A percentile compares a stretch with the other conserved stretches of the same genome.
Evolutionary conservation across 495 filamentous ascomycete species (phyloP).

Genomic region (Pyrenula massariospora): DNA sequence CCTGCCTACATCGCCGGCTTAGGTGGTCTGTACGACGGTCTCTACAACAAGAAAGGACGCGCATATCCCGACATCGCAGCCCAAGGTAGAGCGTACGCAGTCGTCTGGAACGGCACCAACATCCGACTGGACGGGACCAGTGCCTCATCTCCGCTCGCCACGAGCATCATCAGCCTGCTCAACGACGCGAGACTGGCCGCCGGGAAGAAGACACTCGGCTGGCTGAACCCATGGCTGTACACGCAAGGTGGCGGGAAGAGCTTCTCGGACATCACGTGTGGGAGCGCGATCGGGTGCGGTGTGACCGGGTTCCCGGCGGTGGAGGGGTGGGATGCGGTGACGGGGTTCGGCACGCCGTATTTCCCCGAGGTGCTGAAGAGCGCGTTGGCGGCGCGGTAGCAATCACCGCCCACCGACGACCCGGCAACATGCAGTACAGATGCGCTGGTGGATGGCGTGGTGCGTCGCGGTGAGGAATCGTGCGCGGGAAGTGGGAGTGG

Average conservation of each 20-base stretch:
- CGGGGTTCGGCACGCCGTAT: conserved; percentile 43
- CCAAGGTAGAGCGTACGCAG: conserved; percentile 41
- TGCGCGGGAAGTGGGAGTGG: neutral
- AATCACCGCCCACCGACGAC: neutral
- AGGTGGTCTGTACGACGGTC: conserved; percentile 29
- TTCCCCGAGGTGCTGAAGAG: neutral
- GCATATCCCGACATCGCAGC: conserved; percentile 66
- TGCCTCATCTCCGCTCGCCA: conserved; percentile 49
- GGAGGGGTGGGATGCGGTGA: conserved; percentile 50
- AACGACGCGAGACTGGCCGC: conserved; percentile 52
- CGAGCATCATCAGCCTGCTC: conserved; percentile 52
- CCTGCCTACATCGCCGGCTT: conserved; percentile 35
- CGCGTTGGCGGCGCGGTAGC: neutral
- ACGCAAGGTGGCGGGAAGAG: conserved; percentile 15
- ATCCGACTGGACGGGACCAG: conserved; percentile 50
- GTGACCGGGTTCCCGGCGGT: conserved; percentile 18
- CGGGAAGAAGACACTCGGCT: conserved; percentile 50
- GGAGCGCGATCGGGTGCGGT: neutral
- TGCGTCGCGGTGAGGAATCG: neutral
- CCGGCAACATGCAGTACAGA: neutral
- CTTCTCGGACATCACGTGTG: neutral
- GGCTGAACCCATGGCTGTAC: conserved; percentile 70
- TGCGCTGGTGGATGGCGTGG: neutral
- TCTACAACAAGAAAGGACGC: conserved; percentile 53
- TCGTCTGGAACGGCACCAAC: conserved; percentile 40